Percentiles rank a stretch among this genome's conserved stretches.
These are phyloP conservation scores for Penicillium sp. DNA, from an alignment of 2,329 filamentous ascomycete species.

Conservation along the genomic window DNA sequence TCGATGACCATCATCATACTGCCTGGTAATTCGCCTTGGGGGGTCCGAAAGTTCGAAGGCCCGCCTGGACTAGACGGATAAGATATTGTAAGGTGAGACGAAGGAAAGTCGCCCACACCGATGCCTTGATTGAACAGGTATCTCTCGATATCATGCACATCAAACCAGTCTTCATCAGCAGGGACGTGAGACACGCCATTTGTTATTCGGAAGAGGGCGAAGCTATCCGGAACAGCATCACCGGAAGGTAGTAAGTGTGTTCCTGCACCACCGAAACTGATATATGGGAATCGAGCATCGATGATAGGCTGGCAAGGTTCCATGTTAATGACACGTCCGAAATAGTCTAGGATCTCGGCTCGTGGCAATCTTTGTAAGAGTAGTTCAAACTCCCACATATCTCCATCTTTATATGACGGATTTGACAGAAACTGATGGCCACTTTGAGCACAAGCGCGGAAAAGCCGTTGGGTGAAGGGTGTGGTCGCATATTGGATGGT, in stretches of 20 bases:
- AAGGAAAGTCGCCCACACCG: not conserved
- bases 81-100: not conserved
- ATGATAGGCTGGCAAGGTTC: conserved; percentile 14
- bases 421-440: conserved; percentile 10
- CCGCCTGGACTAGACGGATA: not conserved
- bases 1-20: not conserved
- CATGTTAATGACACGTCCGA: conserved; percentile 11
- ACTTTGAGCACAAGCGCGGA: conserved; percentile 10
- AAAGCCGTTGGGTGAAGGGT: conserved; percentile 14
- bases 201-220: conserved; percentile 6
- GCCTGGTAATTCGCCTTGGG: not conserved
- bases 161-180: conserved; percentile 20
- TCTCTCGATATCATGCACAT: conserved; percentile 20
- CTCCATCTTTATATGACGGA: conserved; percentile 1
- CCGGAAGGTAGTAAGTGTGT: conserved; percentile 2
- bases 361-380: conserved; percentile 9
- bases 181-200: conserved; percentile 10
- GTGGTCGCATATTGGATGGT: conserved; percentile 13
- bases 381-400: conserved; percentile 13
- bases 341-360: conserved; percentile 16
- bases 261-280: conserved; percentile 16
- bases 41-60: not conserved
- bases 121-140: conserved; percentile 12
- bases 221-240: not conserved
- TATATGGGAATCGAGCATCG: conserved; percentile 13